Base-by-base conservation (phyloP, 1,139 yeast species). In the Scheffersomyces cryptocercus region DNA sequence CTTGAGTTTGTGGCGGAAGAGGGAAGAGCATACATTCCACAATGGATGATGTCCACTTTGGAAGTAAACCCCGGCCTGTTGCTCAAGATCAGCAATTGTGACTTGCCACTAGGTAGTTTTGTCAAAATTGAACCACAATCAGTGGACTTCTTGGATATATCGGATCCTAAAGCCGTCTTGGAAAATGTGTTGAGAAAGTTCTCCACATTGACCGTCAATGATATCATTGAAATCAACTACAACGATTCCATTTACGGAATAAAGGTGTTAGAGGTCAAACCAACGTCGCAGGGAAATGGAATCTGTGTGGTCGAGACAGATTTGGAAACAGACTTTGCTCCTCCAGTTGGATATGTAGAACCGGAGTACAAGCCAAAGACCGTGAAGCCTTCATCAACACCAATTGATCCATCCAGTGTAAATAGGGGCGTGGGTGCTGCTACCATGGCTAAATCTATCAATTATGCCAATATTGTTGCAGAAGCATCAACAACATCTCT, bases 331-430 rank as follows among this genome's bases (percentile, higher is more conserved):
- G 99, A 95, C 61, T 95, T 95, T 70, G 99, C 98, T 2, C 96
- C 99, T 3, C 99, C 99, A 0, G 97, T 93, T 4, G 99, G 99
- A 0, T 95, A 95, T 59, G 97, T 88, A 28, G 99, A 93, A 60
- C 96, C 96, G 1, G 86, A 82, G 53, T 82, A 82, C 51, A 67
- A 59, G 39, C 77, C 77, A 6, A 55, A 59, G 39, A 59, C 56
- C 5, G 56, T 62, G n/a, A 48, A 44, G 32, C 51, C 49, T 0
- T 54, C 63, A 14, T 54, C 67, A 0, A 54, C 61, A 10, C 64
- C 73, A 10, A 70, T 70, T 29, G 61, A 64, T 30, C 74, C 76
- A 2, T 49, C 67, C 3, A 62, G 58, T 40, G 74, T 72, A 6
- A 68, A 64, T 51, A 58, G 66, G 47, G 63, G 78, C 28, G 75